Evolutionary conservation across 768 basidiomycete genomes (phyloP).

Genomic region (Dacryopinax spathularia): DNA sequence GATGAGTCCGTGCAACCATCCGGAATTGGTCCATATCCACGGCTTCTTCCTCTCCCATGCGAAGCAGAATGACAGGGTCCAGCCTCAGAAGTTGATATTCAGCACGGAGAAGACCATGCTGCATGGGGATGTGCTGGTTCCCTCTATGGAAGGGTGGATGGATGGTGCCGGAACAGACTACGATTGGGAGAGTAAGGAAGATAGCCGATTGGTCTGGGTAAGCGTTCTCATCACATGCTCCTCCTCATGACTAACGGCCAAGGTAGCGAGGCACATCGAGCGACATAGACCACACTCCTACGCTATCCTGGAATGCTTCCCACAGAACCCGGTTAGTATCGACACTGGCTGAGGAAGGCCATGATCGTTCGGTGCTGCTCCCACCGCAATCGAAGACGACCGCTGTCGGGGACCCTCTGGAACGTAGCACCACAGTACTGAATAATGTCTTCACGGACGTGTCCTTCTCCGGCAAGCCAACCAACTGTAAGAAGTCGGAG

Average conservation of each 20-base stretch:
- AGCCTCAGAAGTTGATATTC: conserved; percentile 33
- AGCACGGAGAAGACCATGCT: conserved; percentile 36
- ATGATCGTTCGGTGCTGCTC: neutral
- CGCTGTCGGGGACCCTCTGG: neutral
- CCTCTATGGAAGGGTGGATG: conserved; percentile 36
- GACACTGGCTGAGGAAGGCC: too few relatives aligned
- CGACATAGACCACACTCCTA: too few relatives aligned
- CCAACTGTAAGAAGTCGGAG: conserved; percentile 29
- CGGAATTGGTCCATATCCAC: conserved; percentile 28
- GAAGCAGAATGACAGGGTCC: conserved; percentile 22
- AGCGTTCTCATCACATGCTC: too few relatives aligned
- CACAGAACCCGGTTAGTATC: too few relatives aligned
- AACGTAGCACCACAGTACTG: conserved; percentile 13
- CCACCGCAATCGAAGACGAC: neutral
- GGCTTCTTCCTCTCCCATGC: conserved; percentile 29
- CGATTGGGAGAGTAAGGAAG: conserved; percentile 44
- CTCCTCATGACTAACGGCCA: too few relatives aligned
- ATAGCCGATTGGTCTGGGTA: conserved; percentile 55
- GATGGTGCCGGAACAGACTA: conserved; percentile 29
- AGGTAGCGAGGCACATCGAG: too few relatives aligned
- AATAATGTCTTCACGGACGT: conserved; percentile 48
- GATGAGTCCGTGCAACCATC: conserved; percentile 41
- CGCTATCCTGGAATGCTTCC: too few relatives aligned
- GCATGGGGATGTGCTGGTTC: conserved; percentile 42
- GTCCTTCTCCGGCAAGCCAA: conserved; percentile 36